Conservation (phyloP, 352 stramenopile genomes). For the Globisporangium polare region DNA sequence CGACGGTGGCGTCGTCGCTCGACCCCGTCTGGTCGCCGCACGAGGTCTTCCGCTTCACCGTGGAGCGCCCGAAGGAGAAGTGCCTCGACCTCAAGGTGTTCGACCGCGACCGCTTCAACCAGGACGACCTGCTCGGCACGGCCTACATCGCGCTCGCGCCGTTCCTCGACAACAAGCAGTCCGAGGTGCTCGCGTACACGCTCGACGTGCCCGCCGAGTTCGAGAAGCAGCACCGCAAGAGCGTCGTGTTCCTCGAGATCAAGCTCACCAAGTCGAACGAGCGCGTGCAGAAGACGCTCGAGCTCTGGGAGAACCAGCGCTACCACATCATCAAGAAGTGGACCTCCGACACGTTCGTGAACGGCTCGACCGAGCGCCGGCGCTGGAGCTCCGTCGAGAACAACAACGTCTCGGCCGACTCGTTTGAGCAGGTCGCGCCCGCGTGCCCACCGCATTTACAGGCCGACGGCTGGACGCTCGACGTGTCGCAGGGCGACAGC, state of each 20-base stretch:
- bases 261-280: slow-evolving; percentile 42
- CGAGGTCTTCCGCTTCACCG: slow-evolving; percentile 57
- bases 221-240: slow-evolving; percentile 57
- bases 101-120: slow-evolving; percentile 58
- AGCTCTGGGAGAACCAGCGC: slow-evolving; percentile 86
- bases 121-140: slow-evolving; percentile 55
- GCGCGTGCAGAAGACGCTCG: slow-evolving; percentile 58
- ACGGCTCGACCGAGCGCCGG: slow-evolving; percentile 58
- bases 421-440: slow-evolving; percentile 67
- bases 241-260: slow-evolving; percentile 57
- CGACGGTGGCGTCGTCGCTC: slow-evolving; percentile 36
- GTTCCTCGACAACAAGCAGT: slow-evolving; percentile 40
- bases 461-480: slow-evolving; percentile 72
- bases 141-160: slow-evolving; percentile 44
- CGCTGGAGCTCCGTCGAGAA: slow-evolving; percentile 71
- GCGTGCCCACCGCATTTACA: slow-evolving; percentile 43
- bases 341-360: slow-evolving; percentile 56
- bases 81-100: slow-evolving; percentile 54
- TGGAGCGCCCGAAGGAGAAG: slow-evolving; percentile 53
- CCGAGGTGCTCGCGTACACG: slow-evolving; percentile 48
- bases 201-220: slow-evolving; percentile 55
- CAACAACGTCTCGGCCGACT: slow-evolving; percentile 51
- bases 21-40: slow-evolving; percentile 52
- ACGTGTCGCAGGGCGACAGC: slow-evolving; percentile 72
- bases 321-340: slow-evolving; percentile 76